Evolutionary conservation across 2,329 filamentous ascomycete genomes (phyloP), one percentile per base, ranked within the genome.

Genomic region (Fusarium pseudonygamai): DNA sequence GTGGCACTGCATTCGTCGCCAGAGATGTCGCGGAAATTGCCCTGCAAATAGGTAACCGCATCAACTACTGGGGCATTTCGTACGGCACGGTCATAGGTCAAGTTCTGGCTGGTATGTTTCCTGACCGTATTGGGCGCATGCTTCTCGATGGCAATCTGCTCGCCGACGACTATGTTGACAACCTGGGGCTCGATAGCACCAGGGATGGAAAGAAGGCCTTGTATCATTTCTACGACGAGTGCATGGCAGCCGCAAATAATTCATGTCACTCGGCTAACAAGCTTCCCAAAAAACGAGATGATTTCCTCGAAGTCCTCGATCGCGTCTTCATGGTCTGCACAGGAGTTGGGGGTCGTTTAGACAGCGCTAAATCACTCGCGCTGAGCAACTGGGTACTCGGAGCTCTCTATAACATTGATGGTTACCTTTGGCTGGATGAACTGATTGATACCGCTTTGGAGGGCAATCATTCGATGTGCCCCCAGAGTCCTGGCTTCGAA

Each of bases 21-120:
- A 76, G 83, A 28, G 83, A 85, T 60, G 78, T 84, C 22, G 26
- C 24, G 3, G 8, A 10, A 75, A 80, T 84, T 58, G 56, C 74
- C 11, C 80, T 84, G 22, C 82, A 79, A 16, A 75, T 84, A 2
- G 78, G 82, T 26, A 76, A 79, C 15, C 34, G 78, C 55, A 59
- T 83, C 13, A 73, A 80, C 46, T 84, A 79, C 60, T 83, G 77
- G 78, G 82, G 82, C 4, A 8, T 22, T 6, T 77, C 75, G 1
- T 77, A 78, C n/a, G 74, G 77, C 1, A 75, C 70, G 6, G 34
- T 74, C 15, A 26, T 78, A 4, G 75, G 75, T 8, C 69, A 74
- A 16, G 63, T 69, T 9, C 66, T 64, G 12, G 74, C 73, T 16
- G 52, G 69, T 1, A 73, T 78, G 72, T 78, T 77, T 30, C 77